Conservation (phyloP, 371 early-diverging fungal species). For the Mortierella sp. region DNA sequence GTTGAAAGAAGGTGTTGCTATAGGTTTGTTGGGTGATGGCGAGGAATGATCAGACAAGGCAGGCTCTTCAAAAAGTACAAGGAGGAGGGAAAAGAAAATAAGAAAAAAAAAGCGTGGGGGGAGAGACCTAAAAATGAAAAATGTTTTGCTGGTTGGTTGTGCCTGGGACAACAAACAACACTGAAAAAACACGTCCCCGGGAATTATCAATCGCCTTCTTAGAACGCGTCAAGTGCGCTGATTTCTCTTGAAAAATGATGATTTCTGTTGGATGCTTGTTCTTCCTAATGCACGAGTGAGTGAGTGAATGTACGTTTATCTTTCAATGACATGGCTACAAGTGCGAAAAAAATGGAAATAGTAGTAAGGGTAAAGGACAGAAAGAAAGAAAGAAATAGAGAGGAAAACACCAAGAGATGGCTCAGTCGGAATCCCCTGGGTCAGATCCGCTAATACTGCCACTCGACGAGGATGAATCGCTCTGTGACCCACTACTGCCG, state of each 20-base stretch:
- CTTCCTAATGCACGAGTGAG: background rate
- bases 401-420: background rate
- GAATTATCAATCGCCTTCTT: background rate
- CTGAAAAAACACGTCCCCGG: conserved; percentile 8
- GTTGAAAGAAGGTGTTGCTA: background rate
- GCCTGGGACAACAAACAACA: conserved; percentile 12
- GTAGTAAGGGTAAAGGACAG: background rate
- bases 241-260: background rate
- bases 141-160: background rate
- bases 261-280: background rate
- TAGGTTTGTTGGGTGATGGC: background rate
- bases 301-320: background rate
- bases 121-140: background rate
- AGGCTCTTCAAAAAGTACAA: background rate
- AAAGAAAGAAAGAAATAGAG: background rate
- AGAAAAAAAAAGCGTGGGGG: conserved; percentile 10
- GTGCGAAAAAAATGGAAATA: background rate
- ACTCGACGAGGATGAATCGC: conserved; percentile 49
- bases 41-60: background rate
- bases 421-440: conserved; percentile 45
- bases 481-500: conserved; percentile 56
- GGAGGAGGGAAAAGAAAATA: background rate
- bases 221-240: background rate
- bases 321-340: conserved; percentile 3
- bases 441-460: conserved; percentile 46